Evolutionary conservation across 352 stramenopile species (phyloP).

Genomic region (Phytophthora melonis): DNA sequence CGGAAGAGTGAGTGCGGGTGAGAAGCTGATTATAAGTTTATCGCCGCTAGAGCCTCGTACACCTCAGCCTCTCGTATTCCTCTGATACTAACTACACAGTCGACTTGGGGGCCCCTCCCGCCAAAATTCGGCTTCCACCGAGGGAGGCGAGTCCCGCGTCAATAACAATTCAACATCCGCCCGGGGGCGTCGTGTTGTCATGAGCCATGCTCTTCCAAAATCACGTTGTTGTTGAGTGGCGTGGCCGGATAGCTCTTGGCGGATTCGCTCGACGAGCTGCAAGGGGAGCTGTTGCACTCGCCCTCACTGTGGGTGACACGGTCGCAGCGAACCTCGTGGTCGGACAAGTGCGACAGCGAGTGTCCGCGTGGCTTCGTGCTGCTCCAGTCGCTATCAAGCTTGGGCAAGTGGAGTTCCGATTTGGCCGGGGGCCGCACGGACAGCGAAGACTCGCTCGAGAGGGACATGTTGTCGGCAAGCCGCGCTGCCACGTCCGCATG

Average conservation of each 20-base stretch:
- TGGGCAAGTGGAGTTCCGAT: conserved; percentile 43
- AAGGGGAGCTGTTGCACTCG: conserved; percentile 55
- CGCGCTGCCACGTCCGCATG: conserved; percentile 43
- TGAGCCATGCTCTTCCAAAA: conserved; percentile 36
- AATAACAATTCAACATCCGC: conserved; percentile 36
- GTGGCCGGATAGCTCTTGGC: conserved; percentile 33
- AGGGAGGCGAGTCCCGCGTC: conserved; percentile 14
- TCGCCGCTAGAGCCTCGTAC: conserved; percentile 13
- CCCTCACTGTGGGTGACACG: conserved; percentile 52
- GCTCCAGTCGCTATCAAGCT: conserved; percentile 46
- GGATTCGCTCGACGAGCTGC: conserved; percentile 37
- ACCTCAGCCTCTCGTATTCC: conserved; percentile 13
- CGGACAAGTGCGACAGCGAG: conserved; percentile 55
- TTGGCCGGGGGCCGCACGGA: conserved; percentile 16
- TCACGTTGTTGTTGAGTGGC: conserved; percentile 33
- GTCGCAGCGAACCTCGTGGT: conserved; percentile 39
- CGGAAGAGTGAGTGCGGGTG: neutral
- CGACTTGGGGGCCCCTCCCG: conserved; percentile 2
- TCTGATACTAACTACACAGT: conserved; percentile 24
- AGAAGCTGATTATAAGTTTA: conserved; percentile 34
- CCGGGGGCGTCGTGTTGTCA: conserved; percentile 38
- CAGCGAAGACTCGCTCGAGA: conserved; percentile 33
- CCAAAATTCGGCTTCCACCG: conserved; percentile 22
- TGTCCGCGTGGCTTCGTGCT: conserved; percentile 53
- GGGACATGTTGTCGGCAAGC: conserved; percentile 44